These are phyloP conservation scores for Mucor mucedo DNA, from an alignment of 371 early-diverging fungal genomes.

Conservation along the genomic window DNA sequence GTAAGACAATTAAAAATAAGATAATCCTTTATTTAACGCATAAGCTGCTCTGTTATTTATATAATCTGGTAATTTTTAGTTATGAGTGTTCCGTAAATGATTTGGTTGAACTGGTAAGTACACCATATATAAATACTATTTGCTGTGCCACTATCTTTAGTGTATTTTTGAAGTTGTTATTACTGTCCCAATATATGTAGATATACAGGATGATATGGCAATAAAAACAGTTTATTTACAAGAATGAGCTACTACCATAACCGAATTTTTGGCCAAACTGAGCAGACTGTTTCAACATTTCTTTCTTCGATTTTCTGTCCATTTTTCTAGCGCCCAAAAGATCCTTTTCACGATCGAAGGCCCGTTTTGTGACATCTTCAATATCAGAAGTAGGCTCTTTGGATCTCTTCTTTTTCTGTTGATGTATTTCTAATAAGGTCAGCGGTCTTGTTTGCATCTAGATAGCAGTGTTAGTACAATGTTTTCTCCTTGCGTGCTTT, in stretches of 20 bases:
- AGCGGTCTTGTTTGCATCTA: slow-evolving; percentile 47
- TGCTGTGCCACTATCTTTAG: too few species aligned
- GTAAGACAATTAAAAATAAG: too few species aligned
- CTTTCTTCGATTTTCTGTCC: slow-evolving; percentile 53
- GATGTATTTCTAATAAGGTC: slow-evolving; percentile 60
- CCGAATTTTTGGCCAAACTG: slow-evolving; percentile 56
- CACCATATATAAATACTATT: too few species aligned
- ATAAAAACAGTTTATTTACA: slow-evolving; percentile 30
- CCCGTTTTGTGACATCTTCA: slow-evolving; percentile 59
- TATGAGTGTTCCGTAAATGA: too few species aligned
- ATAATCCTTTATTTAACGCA: too few species aligned
- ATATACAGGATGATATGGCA: too few species aligned
- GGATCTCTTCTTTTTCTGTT: slow-evolving; percentile 24
- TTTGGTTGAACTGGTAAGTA: too few species aligned
- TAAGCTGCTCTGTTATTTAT: too few species aligned
- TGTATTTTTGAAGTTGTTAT: too few species aligned
- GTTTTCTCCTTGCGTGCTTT: neutral
- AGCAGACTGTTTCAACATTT: slow-evolving; percentile 49
- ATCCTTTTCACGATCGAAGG: slow-evolving; percentile 65
- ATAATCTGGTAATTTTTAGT: too few species aligned
- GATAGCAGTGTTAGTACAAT: neutral
- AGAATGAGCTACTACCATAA: slow-evolving; percentile 48
- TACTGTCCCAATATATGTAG: too few species aligned
- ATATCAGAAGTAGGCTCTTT: slow-evolving; percentile 24
- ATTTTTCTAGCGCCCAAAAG: slow-evolving; percentile 45